These are phyloP conservation scores for Populus ilicifolia DNA, from an alignment of 345 rosid species.

Conservation along the genomic window DNA sequence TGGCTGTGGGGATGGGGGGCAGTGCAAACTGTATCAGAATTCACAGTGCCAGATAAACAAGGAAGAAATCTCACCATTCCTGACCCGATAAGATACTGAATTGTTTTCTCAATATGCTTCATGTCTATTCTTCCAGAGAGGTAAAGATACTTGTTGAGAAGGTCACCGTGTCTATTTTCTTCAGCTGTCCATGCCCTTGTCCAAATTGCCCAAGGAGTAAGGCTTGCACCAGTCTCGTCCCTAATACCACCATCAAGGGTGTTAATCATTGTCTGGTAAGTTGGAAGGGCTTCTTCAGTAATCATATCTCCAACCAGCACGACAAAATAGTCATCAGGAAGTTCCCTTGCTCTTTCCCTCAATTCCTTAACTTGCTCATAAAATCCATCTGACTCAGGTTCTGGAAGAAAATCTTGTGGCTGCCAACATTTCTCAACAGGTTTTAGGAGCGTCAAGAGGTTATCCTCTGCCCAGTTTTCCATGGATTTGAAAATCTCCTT, in stretches of 20 bases:
- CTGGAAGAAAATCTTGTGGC: constrained; percentile 30
- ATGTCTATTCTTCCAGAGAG: constrained; percentile 59
- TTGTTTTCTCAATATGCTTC: constrained; percentile 60
- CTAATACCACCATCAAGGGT: constrained; percentile 17
- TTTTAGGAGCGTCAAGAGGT: constrained; percentile 18
- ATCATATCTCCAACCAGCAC: constrained; percentile 31
- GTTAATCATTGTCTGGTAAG: constrained; percentile 26
- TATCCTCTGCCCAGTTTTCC: constrained; percentile 23
- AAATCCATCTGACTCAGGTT: constrained; percentile 19
- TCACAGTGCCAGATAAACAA: not conserved
- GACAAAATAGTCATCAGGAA: constrained; percentile 32
- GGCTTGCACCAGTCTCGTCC: constrained; percentile 31
- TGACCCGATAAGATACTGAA: constrained; percentile 59
- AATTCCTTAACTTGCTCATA: constrained; percentile 21
- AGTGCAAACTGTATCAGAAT: not conserved
- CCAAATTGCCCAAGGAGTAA: constrained; percentile 57
- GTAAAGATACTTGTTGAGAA: constrained; percentile 61
- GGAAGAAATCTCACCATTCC: constrained; percentile 53
- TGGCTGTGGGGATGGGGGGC: not conserved
- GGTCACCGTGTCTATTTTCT: constrained; percentile 67
- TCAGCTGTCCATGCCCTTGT: constrained; percentile 65
- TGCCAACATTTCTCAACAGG: constrained; percentile 36
- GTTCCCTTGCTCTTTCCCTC: constrained; percentile 30
- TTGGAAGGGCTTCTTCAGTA: constrained; percentile 30
- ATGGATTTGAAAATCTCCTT: constrained; percentile 22